Conservation (phyloP, 2,329 filamentous ascomycete species). For the Pestalotiopsis sp. region DNA sequence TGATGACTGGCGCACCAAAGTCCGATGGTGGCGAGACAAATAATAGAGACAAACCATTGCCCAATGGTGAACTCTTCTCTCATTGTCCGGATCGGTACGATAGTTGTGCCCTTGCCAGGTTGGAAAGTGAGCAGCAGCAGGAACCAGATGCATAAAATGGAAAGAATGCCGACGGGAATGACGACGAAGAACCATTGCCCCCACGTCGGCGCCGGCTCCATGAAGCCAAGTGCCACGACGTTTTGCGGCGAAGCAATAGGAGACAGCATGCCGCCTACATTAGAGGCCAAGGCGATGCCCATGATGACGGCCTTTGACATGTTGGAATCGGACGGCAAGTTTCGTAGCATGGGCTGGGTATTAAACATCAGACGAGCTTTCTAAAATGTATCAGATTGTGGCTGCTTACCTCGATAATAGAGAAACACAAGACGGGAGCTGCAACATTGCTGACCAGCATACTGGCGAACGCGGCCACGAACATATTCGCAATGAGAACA, state of each 20-base stretch:
- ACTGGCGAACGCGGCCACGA: slow-evolving; percentile 93
- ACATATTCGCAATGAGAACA: slow-evolving; percentile 96
- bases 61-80: slow-evolving; percentile 85
- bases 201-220: slow-evolving; percentile 90
- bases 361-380: neutral
- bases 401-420: slow-evolving; percentile 80
- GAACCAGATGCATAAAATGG: slow-evolving; percentile 84
- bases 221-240: slow-evolving; percentile 93
- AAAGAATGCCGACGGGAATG: slow-evolving; percentile 88
- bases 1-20: slow-evolving; percentile 94
- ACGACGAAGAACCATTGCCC: slow-evolving; percentile 96
- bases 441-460: slow-evolving; percentile 99
- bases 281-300: slow-evolving; percentile 91
- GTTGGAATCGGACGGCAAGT: slow-evolving; percentile 82
- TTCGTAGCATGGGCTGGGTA: slow-evolving; percentile 81
- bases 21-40: slow-evolving; percentile 81
- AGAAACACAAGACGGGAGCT: slow-evolving; percentile 94
- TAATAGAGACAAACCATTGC: slow-evolving; percentile 87
- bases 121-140: slow-evolving; percentile 84
- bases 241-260: slow-evolving; percentile 98
- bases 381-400: neutral
- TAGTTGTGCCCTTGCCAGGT: slow-evolving; percentile 80
- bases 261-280: slow-evolving; percentile 93
- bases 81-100: slow-evolving; percentile 86
- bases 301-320: slow-evolving; percentile 96